A percentile compares a stretch with the other conserved stretches of the same genome.
These are phyloP conservation scores for Melocanna baccifera DNA, from an alignment of 176 grass and related monocot genomes.

Conservation along the genomic window DNA sequence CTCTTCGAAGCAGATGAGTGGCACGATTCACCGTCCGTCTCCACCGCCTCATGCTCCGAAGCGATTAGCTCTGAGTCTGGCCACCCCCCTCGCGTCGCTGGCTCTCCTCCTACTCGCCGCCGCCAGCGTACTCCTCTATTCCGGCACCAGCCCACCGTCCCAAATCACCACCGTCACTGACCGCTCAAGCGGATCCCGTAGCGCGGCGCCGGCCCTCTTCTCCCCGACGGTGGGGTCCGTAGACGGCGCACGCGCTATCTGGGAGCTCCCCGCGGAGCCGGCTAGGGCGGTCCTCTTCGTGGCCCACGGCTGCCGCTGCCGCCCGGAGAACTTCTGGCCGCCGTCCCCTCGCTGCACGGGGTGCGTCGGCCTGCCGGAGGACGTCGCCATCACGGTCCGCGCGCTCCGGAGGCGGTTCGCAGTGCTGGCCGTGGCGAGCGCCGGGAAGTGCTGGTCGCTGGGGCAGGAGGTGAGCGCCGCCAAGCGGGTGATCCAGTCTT, in stretches of 20 bases:
- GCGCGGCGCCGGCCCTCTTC: not conserved
- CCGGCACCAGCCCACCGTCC: not conserved
- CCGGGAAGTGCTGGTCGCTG: conserved; percentile 63
- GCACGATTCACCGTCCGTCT: not conserved
- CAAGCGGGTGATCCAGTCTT: conserved; percentile 39
- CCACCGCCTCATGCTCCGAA: not conserved
- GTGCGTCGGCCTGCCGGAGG: conserved; percentile 60
- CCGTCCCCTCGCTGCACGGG: conserved; percentile 46
- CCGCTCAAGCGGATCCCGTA: not conserved
- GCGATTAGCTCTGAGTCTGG: not conserved
- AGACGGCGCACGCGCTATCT: conserved; percentile 43
- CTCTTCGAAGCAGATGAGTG: conserved; percentile 26
- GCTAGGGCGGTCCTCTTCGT: conserved; percentile 56
- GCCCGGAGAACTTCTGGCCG: conserved; percentile 70
- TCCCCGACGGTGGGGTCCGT: conserved; percentile 20
- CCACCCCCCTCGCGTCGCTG: conserved; percentile 2
- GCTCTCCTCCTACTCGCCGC: conserved; percentile 7
- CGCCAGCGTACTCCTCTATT: conserved; percentile 33
- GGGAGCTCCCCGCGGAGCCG: conserved; percentile 53
- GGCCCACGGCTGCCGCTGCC: conserved; percentile 71
- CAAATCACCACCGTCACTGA: not conserved
- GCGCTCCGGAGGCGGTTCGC: conserved; percentile 53
- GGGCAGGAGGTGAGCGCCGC: conserved; percentile 35
- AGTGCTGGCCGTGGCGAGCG: conserved; percentile 53
- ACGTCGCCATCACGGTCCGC: conserved; percentile 41